These are phyloP conservation scores for Candida adriatica DNA, from an alignment of 805 yeast genomes.

Conservation along the genomic window DNA sequence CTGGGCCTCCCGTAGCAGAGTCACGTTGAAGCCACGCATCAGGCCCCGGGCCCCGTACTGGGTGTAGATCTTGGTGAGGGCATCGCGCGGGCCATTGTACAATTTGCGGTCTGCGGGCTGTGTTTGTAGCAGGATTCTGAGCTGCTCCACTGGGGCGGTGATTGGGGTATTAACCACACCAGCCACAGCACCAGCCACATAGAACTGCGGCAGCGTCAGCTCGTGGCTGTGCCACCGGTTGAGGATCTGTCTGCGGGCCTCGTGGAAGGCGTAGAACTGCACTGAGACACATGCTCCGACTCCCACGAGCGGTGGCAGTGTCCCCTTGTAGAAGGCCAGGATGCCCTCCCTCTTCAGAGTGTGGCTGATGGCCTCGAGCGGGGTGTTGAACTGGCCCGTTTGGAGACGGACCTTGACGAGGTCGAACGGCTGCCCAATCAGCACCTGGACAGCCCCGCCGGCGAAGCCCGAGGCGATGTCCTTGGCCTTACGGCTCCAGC, in stretches of 20 bases:
- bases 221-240: constrained; percentile 34
- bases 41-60: constrained; percentile 75
- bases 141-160: constrained; percentile 93
- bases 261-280: constrained; percentile 91
- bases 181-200: constrained; percentile 81
- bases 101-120: constrained; percentile 38
- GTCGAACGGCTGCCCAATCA: constrained; percentile 90
- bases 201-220: constrained; percentile 61
- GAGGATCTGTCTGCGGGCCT: constrained; percentile 66
- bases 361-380: constrained; percentile 66
- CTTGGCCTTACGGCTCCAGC: constrained; percentile 32
- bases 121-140: constrained; percentile 89
- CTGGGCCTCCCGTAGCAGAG: constrained; percentile 74
- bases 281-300: constrained; percentile 96
- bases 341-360: constrained; percentile 78
- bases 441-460: constrained; percentile 94
- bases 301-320: constrained; percentile 86
- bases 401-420: constrained; percentile 90
- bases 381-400: constrained; percentile 75
- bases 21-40: constrained; percentile 81
- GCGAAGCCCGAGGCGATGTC: constrained; percentile 77
- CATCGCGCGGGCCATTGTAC: constrained; percentile 72
- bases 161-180: constrained; percentile 86
- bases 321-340: constrained; percentile 86
- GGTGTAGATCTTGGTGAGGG: constrained; percentile 64